Base-by-base conservation (phyloP, 768 basidiomycete genomes). In the Pholiota molesta region DNA sequence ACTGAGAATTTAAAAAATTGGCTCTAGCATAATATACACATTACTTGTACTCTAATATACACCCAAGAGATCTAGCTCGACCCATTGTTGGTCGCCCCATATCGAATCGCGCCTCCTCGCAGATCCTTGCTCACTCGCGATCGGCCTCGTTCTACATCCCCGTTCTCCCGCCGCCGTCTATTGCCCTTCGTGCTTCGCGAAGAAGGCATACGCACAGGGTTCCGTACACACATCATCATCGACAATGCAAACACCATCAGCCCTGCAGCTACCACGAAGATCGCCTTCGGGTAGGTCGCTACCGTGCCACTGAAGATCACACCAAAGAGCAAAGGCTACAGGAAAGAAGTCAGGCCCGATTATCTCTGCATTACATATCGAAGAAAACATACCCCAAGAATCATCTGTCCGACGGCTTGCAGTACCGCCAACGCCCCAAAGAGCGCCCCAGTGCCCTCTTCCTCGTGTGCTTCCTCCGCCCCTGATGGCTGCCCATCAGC, bases 381-480 rank as follows among this genome's bases (percentile, higher is more conserved):
- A 55, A 57, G 51, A 31, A 59, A 58, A 69, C 78, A 66, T 63
- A 83, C 81, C 52, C 89, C 79, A 53, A 76, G 67, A 40, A 94
- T 91, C 77, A 86, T 86, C 71, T 87, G 85, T 14, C 88, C 88
- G 4, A 83, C 74, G 0, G 91, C 86, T 62, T 91, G 88, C 65
- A 94, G 71, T 35, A 90, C 81, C 11, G 90, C 86, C 39, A 94
- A 75, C 0, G 90, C 89, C 31, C 90, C 88, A 60, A 94, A 89
- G 21, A 94, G 72, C 62, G 82, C 78, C 0, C 91, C 91, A 6
- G 74, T 71, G 8, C 73, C 75, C 65, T 52, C 63, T 55, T 59
- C 72, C 55, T 57, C 66, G 51, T 61, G 66, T 52, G 51, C 67
- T 29, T 65, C 66, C 10, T 64, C 64, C 19, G 42, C 39, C 37